Base-by-base conservation (phyloP, 768 basidiomycete genomes). In the Xerocomellus dryophilus region DNA sequence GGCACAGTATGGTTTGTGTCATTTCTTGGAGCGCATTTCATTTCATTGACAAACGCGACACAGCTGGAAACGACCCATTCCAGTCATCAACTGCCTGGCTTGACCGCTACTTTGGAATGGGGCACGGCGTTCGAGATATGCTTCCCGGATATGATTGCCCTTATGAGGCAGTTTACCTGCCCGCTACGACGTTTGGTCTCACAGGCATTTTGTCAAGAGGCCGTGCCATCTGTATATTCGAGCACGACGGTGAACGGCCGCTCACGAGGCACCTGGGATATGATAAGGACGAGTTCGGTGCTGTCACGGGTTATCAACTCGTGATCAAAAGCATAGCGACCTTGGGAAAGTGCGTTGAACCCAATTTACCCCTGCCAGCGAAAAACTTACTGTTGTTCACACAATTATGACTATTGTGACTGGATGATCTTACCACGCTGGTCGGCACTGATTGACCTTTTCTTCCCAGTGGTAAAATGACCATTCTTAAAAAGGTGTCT, bases 111-210 rank as follows among this genome's bases (percentile, higher is more conserved):
- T 85, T 85, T 58, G 85, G 84, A 34, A 84, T 85, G 82, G 84
- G 84, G 0, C 61, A 64, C 14, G 44, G 73, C 5, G 78, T 80
- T n/a, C 76, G 81, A n/a, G 78, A 83, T 36, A 72, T 86, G 72
- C 75, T 87, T n/a, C 77, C 79, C 1, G 78, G 81, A 40, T 86
- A 86, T 63, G 85, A 87, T 63, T 86, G 85, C 58, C 85, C 85
- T 5, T 69, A 77, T 54, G 82, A 85, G 45, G 78, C 84, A 0
- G 73, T 81, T 11, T 82, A 76, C 64, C 70, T 87, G n/a, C 80
- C 82, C 3, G 81, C 81, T 0, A 81, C 81, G 7, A 80, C 81
- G 0, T 77, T 79, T 61, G 70, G 75, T n/a, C 61, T 61, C 9
- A 42, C 63, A 6, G 84, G 83, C 3, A 73, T 70, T 5, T 60